Base-by-base conservation (phyloP, 202 grass and related monocot genomes). In the Schoenoplectus triqueter region DNA sequence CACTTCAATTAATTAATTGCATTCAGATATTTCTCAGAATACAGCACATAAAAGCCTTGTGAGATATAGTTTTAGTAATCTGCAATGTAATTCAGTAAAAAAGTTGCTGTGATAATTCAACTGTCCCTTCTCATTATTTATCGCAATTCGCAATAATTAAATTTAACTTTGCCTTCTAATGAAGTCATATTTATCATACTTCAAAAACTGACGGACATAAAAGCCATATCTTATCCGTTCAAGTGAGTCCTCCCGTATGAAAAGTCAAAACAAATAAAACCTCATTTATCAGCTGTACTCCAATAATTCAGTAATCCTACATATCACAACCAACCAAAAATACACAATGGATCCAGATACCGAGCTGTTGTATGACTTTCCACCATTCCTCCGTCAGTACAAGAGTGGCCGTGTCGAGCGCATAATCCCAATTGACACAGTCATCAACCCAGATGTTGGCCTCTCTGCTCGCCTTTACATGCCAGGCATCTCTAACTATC, bases 361-460 rank as follows among this genome's bases (percentile, higher is more conserved):
- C 83, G 39, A 81, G 62, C 81, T 92, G 84, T 88, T 84, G n/a
- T 92, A 92, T 62, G 88, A 93, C 31, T 93, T 96, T 87, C 88
- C 86, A 46, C 91, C 94, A 48, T 92, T 85, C 91, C 85, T 97
- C 57, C 52, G 87, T 31, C n/a, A 90, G 31, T 96, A 91, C 91
- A 87, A 89, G 83, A 92, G 86, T 59, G 87, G 93, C 57, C 86
- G 74, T 78, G 65, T 88, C 73, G 85, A 82, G 75, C 74, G 86
- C 0, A 64, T 88, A 18, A 81, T 89, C 50, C 56, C 78, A 17
- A 47, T 62, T 0, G 48, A 79, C 85, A 89, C 84, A 21, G 9
- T n/a, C 42, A 84, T 92, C 84, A 80, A 90, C 78, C 40, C 82
- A 40, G 46, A 2, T 0, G 0, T 62, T 74, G 49, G 77, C 56